Percentiles rank a stretch among this genome's conserved stretches.
Conservation (phyloP, 1,284 basidiomycete genomes). For the Fomitiporia mediterranea region DNA sequence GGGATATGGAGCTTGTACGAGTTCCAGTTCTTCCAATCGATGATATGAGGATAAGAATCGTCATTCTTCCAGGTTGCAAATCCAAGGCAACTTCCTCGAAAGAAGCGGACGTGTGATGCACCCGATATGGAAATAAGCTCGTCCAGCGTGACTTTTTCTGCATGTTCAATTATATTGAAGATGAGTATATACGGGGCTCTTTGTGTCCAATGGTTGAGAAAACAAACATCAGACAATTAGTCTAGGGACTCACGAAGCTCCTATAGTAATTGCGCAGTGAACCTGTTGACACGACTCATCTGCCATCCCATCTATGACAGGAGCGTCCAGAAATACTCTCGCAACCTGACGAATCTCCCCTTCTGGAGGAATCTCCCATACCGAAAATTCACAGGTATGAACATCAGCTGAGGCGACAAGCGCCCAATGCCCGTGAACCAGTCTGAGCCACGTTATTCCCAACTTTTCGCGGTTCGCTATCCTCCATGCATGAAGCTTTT, state of each 20-base stretch:
- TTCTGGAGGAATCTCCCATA: background rate
- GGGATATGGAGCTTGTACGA: background rate
- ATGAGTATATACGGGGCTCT: conserved; percentile 1
- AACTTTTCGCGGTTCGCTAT: background rate
- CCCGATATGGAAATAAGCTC: background rate
- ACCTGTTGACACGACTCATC: background rate
- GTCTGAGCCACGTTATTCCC: conserved; percentile 1
- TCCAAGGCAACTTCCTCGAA: background rate
- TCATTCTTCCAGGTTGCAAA: conserved; percentile 7
- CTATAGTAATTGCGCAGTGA: background rate
- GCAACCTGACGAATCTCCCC: background rate
- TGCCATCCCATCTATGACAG: conserved; percentile 7
- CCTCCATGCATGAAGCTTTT: background rate
- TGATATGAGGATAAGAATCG: conserved; percentile 7
- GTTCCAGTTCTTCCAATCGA: background rate
- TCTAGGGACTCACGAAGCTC: background rate
- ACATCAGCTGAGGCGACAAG: background rate
- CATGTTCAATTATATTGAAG: background rate
- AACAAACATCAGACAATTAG: too few species aligned
- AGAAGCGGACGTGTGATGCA: conserved; percentile 6
- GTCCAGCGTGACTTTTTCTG: background rate
- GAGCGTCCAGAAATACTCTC: background rate
- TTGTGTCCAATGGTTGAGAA: background rate
- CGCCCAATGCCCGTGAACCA: conserved; percentile 8
- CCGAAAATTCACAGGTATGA: background rate